Conservation (phyloP, 345 rosid genomes). For the Nasturtium officinale region DNA sequence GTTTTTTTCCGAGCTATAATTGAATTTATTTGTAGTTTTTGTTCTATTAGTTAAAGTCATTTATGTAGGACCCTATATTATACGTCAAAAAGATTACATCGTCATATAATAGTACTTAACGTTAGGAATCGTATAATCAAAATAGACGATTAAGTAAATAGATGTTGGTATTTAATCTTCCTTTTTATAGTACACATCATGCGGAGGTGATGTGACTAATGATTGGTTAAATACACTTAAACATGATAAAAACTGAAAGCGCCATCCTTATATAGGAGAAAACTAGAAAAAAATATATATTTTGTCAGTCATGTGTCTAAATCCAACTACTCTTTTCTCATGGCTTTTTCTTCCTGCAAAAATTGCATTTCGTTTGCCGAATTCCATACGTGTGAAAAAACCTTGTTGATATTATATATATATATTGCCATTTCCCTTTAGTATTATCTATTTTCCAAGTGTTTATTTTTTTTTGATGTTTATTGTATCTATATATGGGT, state of each 20-base stretch:
- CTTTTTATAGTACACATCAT: background rate
- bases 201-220: slow-evolving; percentile 32
- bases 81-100: background rate
- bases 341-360: slow-evolving; percentile 37
- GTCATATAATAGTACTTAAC: background rate
- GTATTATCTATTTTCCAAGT: slow-evolving; percentile 1
- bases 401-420: background rate
- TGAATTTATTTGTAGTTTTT: background rate
- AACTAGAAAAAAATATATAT: slow-evolving; percentile 1
- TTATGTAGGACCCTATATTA: background rate
- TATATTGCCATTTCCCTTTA: background rate
- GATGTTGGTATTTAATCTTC: background rate
- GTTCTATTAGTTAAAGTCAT: background rate
- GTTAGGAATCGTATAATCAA: background rate
- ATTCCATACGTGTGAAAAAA: slow-evolving; percentile 14
- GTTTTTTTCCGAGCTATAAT: background rate
- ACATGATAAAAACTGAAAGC: slow-evolving; percentile 9
- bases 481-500: background rate
- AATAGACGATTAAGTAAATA: background rate
- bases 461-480: background rate
- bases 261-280: slow-evolving; percentile 29
- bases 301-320: slow-evolving; percentile 41
- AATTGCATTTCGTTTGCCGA: slow-evolving; percentile 16
- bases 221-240: slow-evolving; percentile 15
- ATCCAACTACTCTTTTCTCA: slow-evolving; percentile 38